Percentiles rank a stretch among this genome's conserved stretches.
Evolutionary conservation across 2,329 filamentous ascomycete genomes (phyloP).

Genomic region (Amauroascus niger): DNA sequence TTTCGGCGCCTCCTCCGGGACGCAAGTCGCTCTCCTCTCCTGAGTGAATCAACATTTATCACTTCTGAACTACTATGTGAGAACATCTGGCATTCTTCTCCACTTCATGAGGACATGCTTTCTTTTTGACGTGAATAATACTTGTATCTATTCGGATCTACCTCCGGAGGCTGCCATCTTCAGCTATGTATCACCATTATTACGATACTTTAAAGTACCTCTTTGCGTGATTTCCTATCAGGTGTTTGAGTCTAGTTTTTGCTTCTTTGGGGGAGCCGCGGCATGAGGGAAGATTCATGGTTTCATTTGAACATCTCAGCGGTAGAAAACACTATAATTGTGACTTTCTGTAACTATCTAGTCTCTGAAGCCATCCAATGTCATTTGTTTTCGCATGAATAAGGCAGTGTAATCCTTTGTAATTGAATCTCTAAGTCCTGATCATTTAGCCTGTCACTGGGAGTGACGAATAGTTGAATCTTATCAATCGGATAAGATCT

Average conservation of each 20-base stretch:
- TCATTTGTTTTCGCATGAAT: too few species aligned
- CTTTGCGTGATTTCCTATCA: not conserved
- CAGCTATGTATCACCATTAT: not conserved
- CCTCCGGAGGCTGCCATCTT: not conserved
- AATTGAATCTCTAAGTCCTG: too few species aligned
- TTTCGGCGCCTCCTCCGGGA: conserved; percentile 13
- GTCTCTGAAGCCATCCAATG: too few species aligned
- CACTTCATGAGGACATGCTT: not conserved
- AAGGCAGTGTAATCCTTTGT: too few species aligned
- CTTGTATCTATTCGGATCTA: not conserved
- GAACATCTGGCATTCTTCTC: not conserved
- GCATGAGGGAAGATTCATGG: not conserved
- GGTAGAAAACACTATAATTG: too few species aligned
- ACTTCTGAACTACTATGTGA: not conserved
- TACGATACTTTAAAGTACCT: not conserved
- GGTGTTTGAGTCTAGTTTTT: not conserved
- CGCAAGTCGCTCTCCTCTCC: conserved; percentile 10
- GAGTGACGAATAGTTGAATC: too few species aligned
- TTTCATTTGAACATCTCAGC: too few species aligned
- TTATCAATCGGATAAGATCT: not conserved
- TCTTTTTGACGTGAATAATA: not conserved
- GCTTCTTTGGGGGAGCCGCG: not conserved
- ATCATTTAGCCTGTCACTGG: too few species aligned
- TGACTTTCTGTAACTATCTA: too few species aligned
- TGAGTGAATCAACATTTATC: not conserved